phyloP scores from a whole-genome alignment of 2,329 filamentous ascomycete genomes.

The Diaporthe helianthi region DNA sequence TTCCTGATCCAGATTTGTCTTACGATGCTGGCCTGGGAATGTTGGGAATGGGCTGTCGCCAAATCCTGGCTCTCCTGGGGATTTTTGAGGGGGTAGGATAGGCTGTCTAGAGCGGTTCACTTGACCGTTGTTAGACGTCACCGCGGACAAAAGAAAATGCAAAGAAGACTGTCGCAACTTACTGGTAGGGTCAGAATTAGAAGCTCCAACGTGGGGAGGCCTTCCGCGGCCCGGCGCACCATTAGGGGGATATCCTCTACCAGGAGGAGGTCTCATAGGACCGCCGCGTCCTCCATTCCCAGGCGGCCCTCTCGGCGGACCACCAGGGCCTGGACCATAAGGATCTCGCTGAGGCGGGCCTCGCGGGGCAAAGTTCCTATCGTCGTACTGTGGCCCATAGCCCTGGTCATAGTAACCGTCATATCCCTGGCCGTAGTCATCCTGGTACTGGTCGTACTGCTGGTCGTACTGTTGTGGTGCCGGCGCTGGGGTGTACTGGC shows the following conservation, averaged over 20 bases:
- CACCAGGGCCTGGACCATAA: conserved; percentile 50
- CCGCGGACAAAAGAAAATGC: conserved; percentile 19
- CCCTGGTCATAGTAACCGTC: conserved; percentile 52
- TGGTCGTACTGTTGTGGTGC: conserved; percentile 47
- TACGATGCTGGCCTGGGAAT: conserved; percentile 50
- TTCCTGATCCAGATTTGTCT: conserved; percentile 50
- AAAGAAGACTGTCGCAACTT: conserved; percentile 38
- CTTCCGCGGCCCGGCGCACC: conserved; percentile 48
- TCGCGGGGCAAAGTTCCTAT: conserved; percentile 54
- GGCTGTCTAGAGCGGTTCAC: conserved; percentile 41
- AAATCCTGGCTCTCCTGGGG: conserved; percentile 44
- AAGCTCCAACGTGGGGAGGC: conserved; percentile 47
- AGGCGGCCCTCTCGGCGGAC: conserved; percentile 50
- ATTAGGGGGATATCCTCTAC: conserved; percentile 44
- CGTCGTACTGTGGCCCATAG: conserved; percentile 48
- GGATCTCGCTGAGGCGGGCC: conserved; percentile 53
- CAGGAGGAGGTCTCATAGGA: conserved; percentile 51
- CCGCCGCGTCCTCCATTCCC: conserved; percentile 54
- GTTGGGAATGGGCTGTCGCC: conserved; percentile 51
- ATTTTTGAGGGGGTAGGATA: conserved; percentile 36
- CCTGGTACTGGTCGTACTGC: conserved; percentile 55
- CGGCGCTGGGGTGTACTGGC: conserved; percentile 44
- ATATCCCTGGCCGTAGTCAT: conserved; percentile 54
- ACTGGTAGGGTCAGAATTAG: conserved; percentile 52
- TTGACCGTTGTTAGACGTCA: conserved; percentile 35